Percentiles rank a stretch among this genome's conserved stretches.
These are phyloP conservation scores for Sugiyamaella japonica DNA, from an alignment of 1,139 yeast genomes.

Conservation along the genomic window DNA sequence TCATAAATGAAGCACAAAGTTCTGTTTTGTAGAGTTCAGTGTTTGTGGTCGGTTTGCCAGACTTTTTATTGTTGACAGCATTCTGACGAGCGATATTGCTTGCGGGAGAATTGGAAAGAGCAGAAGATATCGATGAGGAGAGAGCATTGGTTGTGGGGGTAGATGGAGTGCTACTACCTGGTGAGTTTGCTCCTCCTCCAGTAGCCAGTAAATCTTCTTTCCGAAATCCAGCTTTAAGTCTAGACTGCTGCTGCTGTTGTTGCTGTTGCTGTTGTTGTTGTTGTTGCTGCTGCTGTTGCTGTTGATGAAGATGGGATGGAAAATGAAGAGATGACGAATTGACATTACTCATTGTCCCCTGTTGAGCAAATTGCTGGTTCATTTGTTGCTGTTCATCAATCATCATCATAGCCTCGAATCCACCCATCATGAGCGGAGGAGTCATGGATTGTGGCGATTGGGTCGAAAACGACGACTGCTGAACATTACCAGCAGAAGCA, in stretches of 20 bases:
- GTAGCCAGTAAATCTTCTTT: conserved; percentile 16
- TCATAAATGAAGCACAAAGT: conserved; percentile 76
- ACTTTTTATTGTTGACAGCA: conserved; percentile 26
- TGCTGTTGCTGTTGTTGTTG: conserved; percentile 16
- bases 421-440: conserved; percentile 18
- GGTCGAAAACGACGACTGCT: conserved; percentile 8
- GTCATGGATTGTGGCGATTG: conserved; percentile 16
- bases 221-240: conserved; percentile 16
- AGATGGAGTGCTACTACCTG: conserved; percentile 13
- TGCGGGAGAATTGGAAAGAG: conserved; percentile 14
- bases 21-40: conserved; percentile 86
- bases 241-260: conserved; percentile 15
- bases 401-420: conserved; percentile 19
- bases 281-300: conserved; percentile 13
- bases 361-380: conserved; percentile 10
- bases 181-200: conserved; percentile 3
- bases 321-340: conserved; percentile 8
- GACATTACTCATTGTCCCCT: conserved; percentile 6
- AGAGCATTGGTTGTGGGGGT: conserved; percentile 13
- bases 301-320: conserved; percentile 18
- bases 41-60: conserved; percentile 49
- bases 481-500: conserved; percentile 3
- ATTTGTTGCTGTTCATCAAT: conserved; percentile 16
- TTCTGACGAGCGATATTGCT: conserved; percentile 10
- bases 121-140: conserved; percentile 16